Conservation (phyloP, 73 alveolate genomes). For the Tetrahymena elliotti region DNA sequence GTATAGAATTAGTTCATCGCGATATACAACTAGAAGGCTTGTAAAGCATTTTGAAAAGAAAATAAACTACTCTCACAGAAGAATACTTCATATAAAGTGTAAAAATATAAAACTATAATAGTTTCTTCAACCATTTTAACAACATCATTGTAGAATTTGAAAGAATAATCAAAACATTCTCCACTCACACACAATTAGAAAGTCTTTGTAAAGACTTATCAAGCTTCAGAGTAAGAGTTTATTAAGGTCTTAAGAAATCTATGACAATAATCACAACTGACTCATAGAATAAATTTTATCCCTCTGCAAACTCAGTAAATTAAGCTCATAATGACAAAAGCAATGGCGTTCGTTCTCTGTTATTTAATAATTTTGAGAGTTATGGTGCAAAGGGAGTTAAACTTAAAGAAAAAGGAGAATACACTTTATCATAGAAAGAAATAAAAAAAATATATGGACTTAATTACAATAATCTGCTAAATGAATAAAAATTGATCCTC, state of each 20-base stretch:
- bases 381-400: neutral
- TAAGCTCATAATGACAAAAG: neutral
- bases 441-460: neutral
- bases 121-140: neutral
- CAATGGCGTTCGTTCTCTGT: neutral
- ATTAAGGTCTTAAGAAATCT: neutral
- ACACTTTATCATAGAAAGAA: neutral
- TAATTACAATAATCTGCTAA: neutral
- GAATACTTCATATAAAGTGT: neutral
- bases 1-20: neutral
- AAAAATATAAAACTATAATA: neutral
- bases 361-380: neutral
- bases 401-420: neutral
- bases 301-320: neutral
- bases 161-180: neutral
- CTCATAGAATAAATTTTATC: neutral
- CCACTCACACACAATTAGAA: neutral
- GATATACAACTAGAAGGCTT: neutral
- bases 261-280: neutral
- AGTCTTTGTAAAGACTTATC: neutral
- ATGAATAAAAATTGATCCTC: neutral
- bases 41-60: neutral
- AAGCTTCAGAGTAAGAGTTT: neutral
- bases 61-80: neutral
- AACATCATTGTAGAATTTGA: neutral